Evolutionary conservation across 768 basidiomycete species (phyloP), one percentile per base, ranked within the genome.

Genomic region (Suillus subaureus): DNA sequence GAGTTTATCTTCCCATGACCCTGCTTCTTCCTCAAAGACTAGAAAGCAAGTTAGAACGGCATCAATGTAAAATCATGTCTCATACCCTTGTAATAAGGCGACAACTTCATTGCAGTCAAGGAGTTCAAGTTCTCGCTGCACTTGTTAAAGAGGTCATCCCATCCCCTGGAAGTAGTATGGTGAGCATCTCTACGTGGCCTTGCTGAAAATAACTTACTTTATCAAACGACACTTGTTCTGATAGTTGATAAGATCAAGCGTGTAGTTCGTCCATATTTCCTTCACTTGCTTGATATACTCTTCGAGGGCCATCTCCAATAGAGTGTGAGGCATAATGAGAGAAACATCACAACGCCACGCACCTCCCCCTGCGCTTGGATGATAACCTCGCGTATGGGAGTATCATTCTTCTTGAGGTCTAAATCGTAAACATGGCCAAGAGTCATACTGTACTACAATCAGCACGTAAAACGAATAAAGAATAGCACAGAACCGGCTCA

Each of bases 151-250:
- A 97, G 82, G 61, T 98, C 96, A 74, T 98, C 96, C 96, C 96
- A 98, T 23, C 94, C 96, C 76, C 95, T 94, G 71, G 12, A 40
- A 55, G 33, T 58, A 42, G 68, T 61, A 63, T 35, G 33, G 64
- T 73, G 39, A 72, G 61, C 31, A 40, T 23, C 37, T 13, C 37
- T 49, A 18, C 6, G 6, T 61, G 21, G 8, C 35, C 18, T 42
- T 49, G 45, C 15, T 60, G 52, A 28, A 15, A 4, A 65, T 67
- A 21, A 66, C 82, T 39, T 70, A 93, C 89, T 89, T 86, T 69
- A 99, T 99, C 31, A 99, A 85, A 61, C 97, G 91, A 71, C 97
- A 99, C 77, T 97, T 99, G 77, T 95, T 99, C 82, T 99, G 97
- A 74, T 99, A 99, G 75, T 98, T 97, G 70, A 98, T 93, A 54